Percentiles rank a stretch among this genome's conserved stretches.
Conservation (phyloP, 805 yeast species). For the Suhomyces sp. region DNA sequence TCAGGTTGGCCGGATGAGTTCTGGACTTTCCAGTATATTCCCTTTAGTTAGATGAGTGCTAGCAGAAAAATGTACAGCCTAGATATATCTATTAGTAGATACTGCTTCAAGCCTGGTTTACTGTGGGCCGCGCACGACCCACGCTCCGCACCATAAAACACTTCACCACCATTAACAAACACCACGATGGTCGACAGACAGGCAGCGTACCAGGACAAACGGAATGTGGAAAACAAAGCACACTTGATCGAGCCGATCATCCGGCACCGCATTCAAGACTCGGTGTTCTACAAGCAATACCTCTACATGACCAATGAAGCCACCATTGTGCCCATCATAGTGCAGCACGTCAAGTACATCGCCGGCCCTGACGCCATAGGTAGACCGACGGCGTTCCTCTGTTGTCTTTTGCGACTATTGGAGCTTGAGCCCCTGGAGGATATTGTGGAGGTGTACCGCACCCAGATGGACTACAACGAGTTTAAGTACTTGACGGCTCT, state of each 20-base stretch:
- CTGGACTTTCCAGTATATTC: too few relatives aligned
- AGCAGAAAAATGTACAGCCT: too few relatives aligned
- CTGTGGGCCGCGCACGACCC: background rate
- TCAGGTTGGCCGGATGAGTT: too few relatives aligned
- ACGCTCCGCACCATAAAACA: background rate
- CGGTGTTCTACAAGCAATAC: constrained; percentile 42
- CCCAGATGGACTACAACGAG: constrained; percentile 49
- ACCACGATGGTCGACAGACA: background rate
- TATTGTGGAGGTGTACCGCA: constrained; percentile 51
- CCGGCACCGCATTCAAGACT: constrained; percentile 42
- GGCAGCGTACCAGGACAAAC: constrained; percentile 23
- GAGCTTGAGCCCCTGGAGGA: constrained; percentile 70
- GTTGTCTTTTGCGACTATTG: constrained; percentile 70
- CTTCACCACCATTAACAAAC: background rate
- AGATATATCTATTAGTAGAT: too few relatives aligned
- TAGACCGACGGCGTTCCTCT: constrained; percentile 69
- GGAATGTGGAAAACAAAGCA: constrained; percentile 27
- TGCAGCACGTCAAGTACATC: constrained; percentile 39
- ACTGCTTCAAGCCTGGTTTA: too few relatives aligned
- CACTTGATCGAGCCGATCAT: constrained; percentile 40
- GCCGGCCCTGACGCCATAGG: constrained; percentile 59
- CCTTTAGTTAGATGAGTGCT: too few relatives aligned
- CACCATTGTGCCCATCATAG: constrained; percentile 34
- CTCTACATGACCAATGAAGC: constrained; percentile 41
- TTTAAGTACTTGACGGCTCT: constrained; percentile 78